Percentiles rank a stretch among this genome's conserved stretches.
These are phyloP conservation scores for Sicyos edulis DNA, from an alignment of 306 rosid species.

Conservation along the genomic window DNA sequence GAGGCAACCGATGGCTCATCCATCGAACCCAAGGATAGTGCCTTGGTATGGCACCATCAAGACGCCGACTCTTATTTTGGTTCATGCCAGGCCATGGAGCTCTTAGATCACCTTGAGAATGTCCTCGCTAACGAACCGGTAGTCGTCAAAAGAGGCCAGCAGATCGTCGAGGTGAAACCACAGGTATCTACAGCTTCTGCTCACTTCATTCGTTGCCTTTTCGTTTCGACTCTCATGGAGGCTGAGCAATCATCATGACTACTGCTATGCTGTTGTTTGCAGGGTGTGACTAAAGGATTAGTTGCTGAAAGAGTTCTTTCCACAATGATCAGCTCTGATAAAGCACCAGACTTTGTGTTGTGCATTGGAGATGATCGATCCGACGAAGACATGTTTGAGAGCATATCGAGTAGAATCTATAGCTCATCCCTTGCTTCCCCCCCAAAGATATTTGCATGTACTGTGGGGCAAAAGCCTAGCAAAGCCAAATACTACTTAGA, in stretches of 20 bases:
- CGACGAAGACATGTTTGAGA: conserved; percentile 82
- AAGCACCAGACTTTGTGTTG: conserved; percentile 57
- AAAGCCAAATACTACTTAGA: conserved; percentile 79
- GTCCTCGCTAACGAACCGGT: conserved; percentile 64
- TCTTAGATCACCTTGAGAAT: conserved; percentile 56
- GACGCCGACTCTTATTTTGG: conserved; percentile 55
- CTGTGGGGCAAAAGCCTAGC: conserved; percentile 81
- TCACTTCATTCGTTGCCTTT: background rate
- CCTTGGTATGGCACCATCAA: conserved; percentile 63
- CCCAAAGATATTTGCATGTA: conserved; percentile 70
- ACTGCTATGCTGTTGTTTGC: conserved; percentile 17
- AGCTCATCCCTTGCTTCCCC: conserved; percentile 30
- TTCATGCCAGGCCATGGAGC: conserved; percentile 57
- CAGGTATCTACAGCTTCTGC: conserved; percentile 35
- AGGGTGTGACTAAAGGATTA: conserved; percentile 67
- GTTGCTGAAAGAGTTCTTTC: conserved; percentile 58
- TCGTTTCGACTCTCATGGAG: conserved; percentile 11
- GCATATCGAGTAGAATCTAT: conserved; percentile 45
- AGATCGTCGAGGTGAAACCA: conserved; percentile 62
- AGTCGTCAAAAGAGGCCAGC: conserved; percentile 51
- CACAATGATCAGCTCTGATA: conserved; percentile 34
- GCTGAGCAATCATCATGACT: conserved; percentile 15
- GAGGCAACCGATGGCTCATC: conserved; percentile 61
- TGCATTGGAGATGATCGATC: conserved; percentile 81
- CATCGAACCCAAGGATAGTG: conserved; percentile 69